Base-by-base conservation (phyloP, 1,284 basidiomycete species). In the Rhodotorula sp. region DNA sequence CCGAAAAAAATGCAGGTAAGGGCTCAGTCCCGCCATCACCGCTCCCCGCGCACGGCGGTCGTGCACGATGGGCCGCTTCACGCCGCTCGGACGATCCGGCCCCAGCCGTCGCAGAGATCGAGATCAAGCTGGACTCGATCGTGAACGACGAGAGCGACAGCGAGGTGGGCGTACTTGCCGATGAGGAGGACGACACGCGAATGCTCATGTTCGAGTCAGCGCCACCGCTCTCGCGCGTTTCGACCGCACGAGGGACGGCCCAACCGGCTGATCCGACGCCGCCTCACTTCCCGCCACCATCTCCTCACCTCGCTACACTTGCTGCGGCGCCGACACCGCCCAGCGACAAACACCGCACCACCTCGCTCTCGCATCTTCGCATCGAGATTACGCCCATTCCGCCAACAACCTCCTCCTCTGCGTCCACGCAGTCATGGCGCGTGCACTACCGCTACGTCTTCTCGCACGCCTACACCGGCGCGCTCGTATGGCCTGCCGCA, bases 321-420 rank as follows among this genome's bases (percentile, higher is more conserved):
- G 23, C 50, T 52, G 4, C 46, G 9, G 9, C 57, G 25, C 25
- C 41, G 17, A 42, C 34, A 34, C 34, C 34, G 34, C 34, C 34
- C 34, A 34, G 34, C 34, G 34, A 34, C 3, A 34, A 34, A 2
- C 5, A 34, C 5, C 34, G 34, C 34, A 34, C 17, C 1, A 41
- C 13, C 7, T 46, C 58, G 7, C 23, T 61, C 17, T 41, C 67
- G 21, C 50, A 60, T 57, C 50, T 68, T 1, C 45, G 41, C 42
- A 45, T 68, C 10, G 50, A 68, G 48, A 54, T 68, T 27, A 64
- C 67, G 21, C 57, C 67, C 4, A 45, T 68, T 34, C 58, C 67
- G 17, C 64, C 68, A 44, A 0, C 58, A 55, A n/a, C 42, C 34
- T 23, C 53, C 25, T n/a, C 53, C 62, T 13, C 58, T 27, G 7